Base-by-base conservation (phyloP, 2,329 filamentous ascomycete species). In the Colletotrichum orchidophilum region DNA sequence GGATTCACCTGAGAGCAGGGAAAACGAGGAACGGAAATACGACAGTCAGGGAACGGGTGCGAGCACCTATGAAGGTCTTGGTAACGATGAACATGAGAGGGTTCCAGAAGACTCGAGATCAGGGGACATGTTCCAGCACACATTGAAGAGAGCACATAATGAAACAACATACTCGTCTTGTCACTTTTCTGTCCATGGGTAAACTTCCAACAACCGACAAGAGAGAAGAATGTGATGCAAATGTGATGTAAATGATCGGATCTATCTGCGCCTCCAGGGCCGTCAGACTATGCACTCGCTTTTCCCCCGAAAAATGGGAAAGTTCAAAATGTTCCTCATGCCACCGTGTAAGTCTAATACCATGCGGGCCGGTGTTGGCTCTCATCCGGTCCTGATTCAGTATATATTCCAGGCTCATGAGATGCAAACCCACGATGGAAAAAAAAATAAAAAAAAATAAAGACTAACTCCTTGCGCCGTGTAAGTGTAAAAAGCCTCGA, bases 381-480 rank as follows among this genome's bases (percentile, higher is more conserved):
- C 31, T n/a, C n/a, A n/a, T n/a, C n/a, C n/a, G n/a, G n/a, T n/a
- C n/a, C n/a, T n/a, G n/a, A n/a, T n/a, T n/a, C n/a, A n/a, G n/a
- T 13, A 21, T 3, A 5, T 21, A 11, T 24, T 39, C n/a, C 9
- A n/a, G n/a, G n/a, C 11, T 3, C 18, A 12, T 35, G n/a, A 4
- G 26, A 15, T 39, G 12, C 21, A 13, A 13, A 2, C 31, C 21
- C 54, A 35, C 2, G 2, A 3, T 5, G 35, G n/a, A 39, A 21
- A 15, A 27, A 29, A 1, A 21, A 5, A 24, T 9, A 6, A 27
- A 5, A 49, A 5, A 6, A 49, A 15, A n/a, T n/a, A n/a, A n/a
- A n/a, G n/a, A n/a, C n/a, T n/a, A 60, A 61, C 58, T 50, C 58
- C 58, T 3, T 61, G n/a, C 58, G 39, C 54, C 35, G n/a, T n/a